Evolutionary conservation across 192 early-diverging fungal genomes (phyloP), one percentile per base, ranked within the genome.

Genomic region (Entomortierella lignicola): DNA sequence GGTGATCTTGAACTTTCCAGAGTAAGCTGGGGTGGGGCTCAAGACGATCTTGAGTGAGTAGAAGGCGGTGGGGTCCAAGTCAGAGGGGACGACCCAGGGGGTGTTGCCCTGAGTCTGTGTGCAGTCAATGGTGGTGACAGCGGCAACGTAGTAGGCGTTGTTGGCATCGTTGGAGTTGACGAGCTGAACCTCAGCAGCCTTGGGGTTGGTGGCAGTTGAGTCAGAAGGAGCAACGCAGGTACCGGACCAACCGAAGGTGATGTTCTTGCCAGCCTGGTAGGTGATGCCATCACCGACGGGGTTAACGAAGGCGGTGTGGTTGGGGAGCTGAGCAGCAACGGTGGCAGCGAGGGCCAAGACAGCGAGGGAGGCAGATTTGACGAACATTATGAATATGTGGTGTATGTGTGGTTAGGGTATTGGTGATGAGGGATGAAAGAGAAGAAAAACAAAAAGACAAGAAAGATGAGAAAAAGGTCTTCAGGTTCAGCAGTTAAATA

Each of bases 31-130:
- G 0, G 25, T 42, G 52, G 58, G 60, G 2, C 10, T 26, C 15
- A 75, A 30, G 27, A 68, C n/a, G 32, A 75, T 62, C 65, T 62
- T 41, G 59, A 75, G 60, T 1, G 72, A 66, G 44, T 75, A 75
- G 25, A 63, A 32, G 20, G 58, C 37, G 11, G 23, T 4, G 30
- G 39, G 13, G 30, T 51, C 55, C 8, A 8, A 23, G 43, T 42
- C 60, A 15, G 56, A 42, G 2, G 72, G 72, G 23, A 75, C 60
- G 27, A 32, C 32, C 72, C 72, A 75, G 39, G 52, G 25, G 39
- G 26, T 25, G 47, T 68, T 68, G 1, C 65, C 72, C 18, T 18
- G 39, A 1, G 50, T 34, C 52, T 62, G 43, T 29, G 58, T 26
- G 44, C 72, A 75, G 34, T 68, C 72, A n/a, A 75, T 75, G 8